Evolutionary conservation across 139 green algal species (phyloP), one percentile per base, ranked within the genome.

Genomic region (Coelastrella sp.): DNA sequence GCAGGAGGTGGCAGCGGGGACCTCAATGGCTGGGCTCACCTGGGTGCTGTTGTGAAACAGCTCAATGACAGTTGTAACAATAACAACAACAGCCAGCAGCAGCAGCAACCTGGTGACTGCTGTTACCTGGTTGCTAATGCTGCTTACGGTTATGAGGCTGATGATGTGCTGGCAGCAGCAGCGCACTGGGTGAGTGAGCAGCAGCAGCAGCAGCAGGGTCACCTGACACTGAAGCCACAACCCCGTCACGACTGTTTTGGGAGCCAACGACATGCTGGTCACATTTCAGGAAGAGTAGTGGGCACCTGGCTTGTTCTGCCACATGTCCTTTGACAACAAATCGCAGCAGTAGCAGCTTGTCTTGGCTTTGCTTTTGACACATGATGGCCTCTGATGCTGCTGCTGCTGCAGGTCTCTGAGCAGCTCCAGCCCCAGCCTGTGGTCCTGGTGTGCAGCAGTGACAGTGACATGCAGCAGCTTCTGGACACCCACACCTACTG

Each of bases 381-480:
- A 17, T 82, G 76, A 24, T 25, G 17, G 19, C 9, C 20, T 17
- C 9, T 58, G 25, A 5, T 80, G 74, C 74, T 80, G 74, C 74
- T 80, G 74, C 25, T 80, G 25, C 74, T 80, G 24, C 58, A 59
- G 24, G 74, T 14, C 57, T 20, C 74, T 19, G n/a, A 57, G 7
- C n/a, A 68, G 14, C 84, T 70, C 15, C 35, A 80, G 25, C 84
- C 84, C 6, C 19, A 9, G 17, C 82, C 82, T 17, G 14, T 81
- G 25, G 66, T 88, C 6, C 7, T 88, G 10, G 10, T 88, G 6
- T 66, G 35, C 84, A 88, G 84, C 49, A 88, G 84, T 59, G 84
- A 88, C 68, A 72, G 68, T 24, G 84, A 88, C 84, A 88, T 88
- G 84, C 84, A 88, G 84, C 84, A 88, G 84, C 17, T 88, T 49